Evolutionary conservation across 768 basidiomycete species (phyloP), one percentile per base, ranked within the genome.

Genomic region (Lactarius sp.): DNA sequence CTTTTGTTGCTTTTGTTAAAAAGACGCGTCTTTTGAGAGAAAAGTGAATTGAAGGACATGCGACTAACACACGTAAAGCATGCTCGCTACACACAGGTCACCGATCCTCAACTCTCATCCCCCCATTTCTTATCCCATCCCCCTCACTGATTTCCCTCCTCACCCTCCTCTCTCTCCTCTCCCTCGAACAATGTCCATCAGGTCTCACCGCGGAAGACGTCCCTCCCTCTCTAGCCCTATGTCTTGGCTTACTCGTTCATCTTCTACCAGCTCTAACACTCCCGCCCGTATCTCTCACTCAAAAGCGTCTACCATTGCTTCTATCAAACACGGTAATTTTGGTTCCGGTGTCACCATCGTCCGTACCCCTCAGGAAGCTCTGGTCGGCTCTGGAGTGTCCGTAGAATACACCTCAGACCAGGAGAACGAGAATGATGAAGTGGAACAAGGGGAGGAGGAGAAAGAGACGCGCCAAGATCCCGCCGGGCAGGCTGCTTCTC

Each of bases 281-380:
- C 70, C 80, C 41, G 69, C 74, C 10, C 77, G 78, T 52, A 75
- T 79, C 56, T 80, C 79, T 6, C 81, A 81, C 69, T 78, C 80
- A 18, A 75, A 76, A 57, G 61, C 76, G 7, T 66, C 72, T 8
- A 72, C 50, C 64, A 18, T 77, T 5, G 75, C 77, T 12, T 70
- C 70, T 4, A 59, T 77, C 36, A 49, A 83, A 13, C 78, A 73
- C 49, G 83, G 83, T 2, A 73, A 76, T 3, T 80, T 90, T 20
- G 90, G 88, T n/a, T 71, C 81, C 20, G 89, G 90, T 46, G 90
- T 90, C 14, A 86, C 80, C 1, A 77, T 93, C 36, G 90, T 92
- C 42, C 79, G 85, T 61, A 92, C 91, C 0, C 91, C 91, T 8
- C 85, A 87, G 67, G 91, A 93, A 60, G 90, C 90, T 22, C 77